Conservation (phyloP, 352 stramenopile genomes). For the Achlya hypogyna region DNA sequence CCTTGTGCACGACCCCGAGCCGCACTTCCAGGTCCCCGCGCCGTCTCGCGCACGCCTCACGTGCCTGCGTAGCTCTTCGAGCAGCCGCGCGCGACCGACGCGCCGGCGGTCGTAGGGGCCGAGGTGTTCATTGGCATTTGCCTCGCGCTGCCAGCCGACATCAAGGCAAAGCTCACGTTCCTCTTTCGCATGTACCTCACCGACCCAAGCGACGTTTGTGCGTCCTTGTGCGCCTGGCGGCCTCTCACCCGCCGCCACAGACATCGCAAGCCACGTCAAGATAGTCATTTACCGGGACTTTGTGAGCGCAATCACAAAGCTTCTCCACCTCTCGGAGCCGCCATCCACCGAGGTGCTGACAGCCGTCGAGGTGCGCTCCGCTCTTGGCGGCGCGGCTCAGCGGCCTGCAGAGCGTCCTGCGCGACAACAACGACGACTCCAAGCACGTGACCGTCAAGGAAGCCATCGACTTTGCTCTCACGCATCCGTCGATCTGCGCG, state of each 20-base stretch:
- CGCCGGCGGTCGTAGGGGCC: background rate
- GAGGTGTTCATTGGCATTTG: conserved; percentile 8
- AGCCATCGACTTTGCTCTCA: conserved; percentile 10
- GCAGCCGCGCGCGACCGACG: background rate
- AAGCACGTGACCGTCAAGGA: conserved; percentile 15
- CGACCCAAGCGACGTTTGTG: background rate
- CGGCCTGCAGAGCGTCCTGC: background rate
- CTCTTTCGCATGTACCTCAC: conserved; percentile 15
- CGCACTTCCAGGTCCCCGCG: conserved; percentile 34
- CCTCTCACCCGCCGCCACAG: background rate
- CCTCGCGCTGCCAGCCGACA: conserved; percentile 7
- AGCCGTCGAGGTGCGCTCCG: background rate
- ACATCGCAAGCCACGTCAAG: background rate
- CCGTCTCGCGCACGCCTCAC: background rate
- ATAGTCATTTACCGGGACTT: conserved; percentile 7
- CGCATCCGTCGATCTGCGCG: background rate
- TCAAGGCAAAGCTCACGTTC: conserved; percentile 15
- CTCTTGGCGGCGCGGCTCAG: background rate
- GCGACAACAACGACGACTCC: background rate
- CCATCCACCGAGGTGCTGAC: conserved; percentile 4
- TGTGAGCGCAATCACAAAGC: background rate
- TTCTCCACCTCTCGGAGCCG: conserved; percentile 6
- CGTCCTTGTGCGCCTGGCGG: background rate
- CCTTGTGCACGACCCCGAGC: conserved; percentile 49
- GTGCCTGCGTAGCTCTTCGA: conserved; percentile 8